Conservation (phyloP, 2,329 filamentous ascomycete species). For the Xylaria sp. region DNA sequence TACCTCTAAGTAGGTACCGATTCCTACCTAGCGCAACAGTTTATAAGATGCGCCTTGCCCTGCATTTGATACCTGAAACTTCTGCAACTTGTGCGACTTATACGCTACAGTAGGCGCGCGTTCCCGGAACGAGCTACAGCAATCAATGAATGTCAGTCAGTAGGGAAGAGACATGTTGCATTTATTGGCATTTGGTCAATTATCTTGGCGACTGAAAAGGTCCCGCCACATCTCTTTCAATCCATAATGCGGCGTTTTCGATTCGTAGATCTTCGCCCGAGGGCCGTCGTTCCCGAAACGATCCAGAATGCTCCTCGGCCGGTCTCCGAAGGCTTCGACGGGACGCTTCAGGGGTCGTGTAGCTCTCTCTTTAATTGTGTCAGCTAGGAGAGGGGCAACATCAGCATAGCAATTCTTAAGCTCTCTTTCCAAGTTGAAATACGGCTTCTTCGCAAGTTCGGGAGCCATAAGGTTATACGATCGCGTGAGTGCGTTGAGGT, state of each 20-base stretch:
- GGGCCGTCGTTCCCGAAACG: slow-evolving; percentile 64
- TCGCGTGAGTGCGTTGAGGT: slow-evolving; percentile 82
- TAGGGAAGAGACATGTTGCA: background rate
- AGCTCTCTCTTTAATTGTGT: slow-evolving; percentile 78
- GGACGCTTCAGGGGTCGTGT: slow-evolving; percentile 56
- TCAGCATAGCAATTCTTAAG: slow-evolving; percentile 85
- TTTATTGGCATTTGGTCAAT: slow-evolving; percentile 13
- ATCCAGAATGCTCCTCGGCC: slow-evolving; percentile 67
- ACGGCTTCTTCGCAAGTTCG: slow-evolving; percentile 90
- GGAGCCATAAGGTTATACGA: slow-evolving; percentile 97
- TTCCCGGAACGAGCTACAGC: background rate
- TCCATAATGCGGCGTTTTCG: slow-evolving; percentile 80
- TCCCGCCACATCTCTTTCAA: slow-evolving; percentile 92
- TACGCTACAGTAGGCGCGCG: background rate
- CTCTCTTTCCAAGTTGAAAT: slow-evolving; percentile 86
- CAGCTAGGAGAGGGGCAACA: slow-evolving; percentile 79
- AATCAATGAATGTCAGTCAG: background rate
- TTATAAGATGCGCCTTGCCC: background rate
- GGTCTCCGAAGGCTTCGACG: slow-evolving; percentile 55
- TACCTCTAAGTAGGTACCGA: too few species aligned
- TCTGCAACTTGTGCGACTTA: too few species aligned
- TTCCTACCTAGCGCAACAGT: background rate
- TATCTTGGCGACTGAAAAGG: slow-evolving; percentile 60
- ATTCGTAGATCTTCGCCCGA: slow-evolving; percentile 76
- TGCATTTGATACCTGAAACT: background rate